Evolutionary conservation across 371 early-diverging fungal species (phyloP).

Genomic region (Mortierella sp.): DNA sequence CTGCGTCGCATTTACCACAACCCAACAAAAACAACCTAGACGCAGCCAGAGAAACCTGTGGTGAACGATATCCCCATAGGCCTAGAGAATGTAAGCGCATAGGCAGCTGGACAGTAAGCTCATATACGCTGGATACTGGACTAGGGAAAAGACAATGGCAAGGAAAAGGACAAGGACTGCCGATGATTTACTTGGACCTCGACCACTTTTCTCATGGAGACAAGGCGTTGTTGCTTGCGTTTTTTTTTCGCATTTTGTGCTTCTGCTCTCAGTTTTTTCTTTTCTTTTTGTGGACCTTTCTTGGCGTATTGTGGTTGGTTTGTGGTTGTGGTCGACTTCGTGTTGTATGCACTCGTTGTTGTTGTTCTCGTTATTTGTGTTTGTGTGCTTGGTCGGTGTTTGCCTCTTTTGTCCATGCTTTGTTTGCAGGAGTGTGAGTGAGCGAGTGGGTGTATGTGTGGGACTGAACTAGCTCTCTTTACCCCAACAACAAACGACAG

Average conservation of each 20-base stretch:
- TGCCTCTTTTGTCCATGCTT: conserved; percentile 3
- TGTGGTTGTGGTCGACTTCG: background rate
- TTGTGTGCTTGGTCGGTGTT: background rate
- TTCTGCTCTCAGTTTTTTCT: conserved; percentile 4
- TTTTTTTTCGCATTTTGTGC: background rate
- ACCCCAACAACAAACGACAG: conserved; percentile 2
- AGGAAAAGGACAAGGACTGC: background rate
- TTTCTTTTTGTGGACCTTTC: background rate
- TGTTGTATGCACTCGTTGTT: background rate
- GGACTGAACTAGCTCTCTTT: background rate
- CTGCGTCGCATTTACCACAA: background rate
- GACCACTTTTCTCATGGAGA: background rate
- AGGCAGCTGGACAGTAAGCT: background rate
- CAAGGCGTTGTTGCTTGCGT: background rate
- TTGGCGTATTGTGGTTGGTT: conserved; percentile 6
- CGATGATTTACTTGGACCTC: background rate
- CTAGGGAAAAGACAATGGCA: background rate
- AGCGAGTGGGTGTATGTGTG: background rate
- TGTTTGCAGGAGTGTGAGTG: background rate
- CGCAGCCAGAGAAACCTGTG: conserved; percentile 46
- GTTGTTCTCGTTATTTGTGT: background rate
- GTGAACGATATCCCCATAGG: conserved; percentile 69
- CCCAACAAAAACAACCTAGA: conserved; percentile 20
- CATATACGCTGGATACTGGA: background rate
- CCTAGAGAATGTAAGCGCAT: conserved; percentile 87